Evolutionary conservation across 768 basidiomycete species (phyloP), one percentile per base, ranked within the genome.

Genomic region (Podaxis sp.): DNA sequence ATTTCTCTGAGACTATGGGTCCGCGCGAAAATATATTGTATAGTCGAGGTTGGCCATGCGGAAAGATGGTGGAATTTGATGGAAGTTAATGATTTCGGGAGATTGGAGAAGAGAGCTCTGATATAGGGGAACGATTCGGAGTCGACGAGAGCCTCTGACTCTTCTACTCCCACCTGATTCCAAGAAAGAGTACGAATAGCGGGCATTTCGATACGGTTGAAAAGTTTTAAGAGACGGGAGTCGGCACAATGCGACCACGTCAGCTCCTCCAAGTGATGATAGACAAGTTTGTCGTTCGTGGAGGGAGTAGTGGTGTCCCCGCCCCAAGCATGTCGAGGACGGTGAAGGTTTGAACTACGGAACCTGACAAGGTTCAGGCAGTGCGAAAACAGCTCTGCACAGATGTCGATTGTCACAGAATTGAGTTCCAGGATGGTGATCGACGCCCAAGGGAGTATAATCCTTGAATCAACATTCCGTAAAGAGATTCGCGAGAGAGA

Each of bases 291-390:
- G 15, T 20, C 24, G 37, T 38, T 24, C 20, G 38, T 24, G 36
- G 54, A 41, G 10, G 20, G 22, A 4, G 22, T 22, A 4, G 22
- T 24, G 37, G 33, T 22, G n/a, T 38, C n/a, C 11, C 12, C 36
- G 11, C 12, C 0, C 54, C 54, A 41, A 11, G 8, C 54, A 6
- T 56, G 17, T 12, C 36, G 37, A 5, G n/a, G 15, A 20, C 36
- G 54, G 13, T 38, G 37, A 13, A 38, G n/a, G 12, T 36, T 56
- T 22, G 36, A 2, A 33, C 36, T 17, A 12, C 36, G 38, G 54
- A 56, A 56, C 20, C 12, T 38, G 36, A 38, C 36, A n/a, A 56
- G 54, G 54, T 56, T 56, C n/a, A 38, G 15, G 37, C 54, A 56
- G 36, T 22, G 33, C 12, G 54, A 24, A 11, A 56, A 7, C 2